Percentiles rank a stretch among this genome's conserved stretches.
Conservation (phyloP, 140 eudicot genomes). For the Ambrosia hybrid region DNA sequence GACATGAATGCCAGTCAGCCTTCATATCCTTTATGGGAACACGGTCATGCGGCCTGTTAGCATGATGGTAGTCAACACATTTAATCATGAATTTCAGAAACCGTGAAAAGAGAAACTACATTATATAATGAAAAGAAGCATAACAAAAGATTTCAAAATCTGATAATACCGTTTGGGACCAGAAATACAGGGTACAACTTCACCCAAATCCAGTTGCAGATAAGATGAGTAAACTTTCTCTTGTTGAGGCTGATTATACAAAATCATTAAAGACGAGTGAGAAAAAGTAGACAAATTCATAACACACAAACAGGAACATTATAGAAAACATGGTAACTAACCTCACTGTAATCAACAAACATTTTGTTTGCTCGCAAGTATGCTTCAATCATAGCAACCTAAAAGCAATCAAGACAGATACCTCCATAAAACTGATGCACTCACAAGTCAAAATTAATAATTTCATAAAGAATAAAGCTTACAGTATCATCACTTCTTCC, state of each 20-base stretch:
- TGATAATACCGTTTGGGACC: slow-evolving; percentile 88
- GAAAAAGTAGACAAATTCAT: background rate
- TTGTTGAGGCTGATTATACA: slow-evolving; percentile 69
- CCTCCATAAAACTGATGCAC: background rate
- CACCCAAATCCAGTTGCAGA: slow-evolving; percentile 72
- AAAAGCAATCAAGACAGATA: slow-evolving; percentile 8
- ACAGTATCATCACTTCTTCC: slow-evolving; percentile 98
- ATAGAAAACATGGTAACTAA: slow-evolving; percentile 20
- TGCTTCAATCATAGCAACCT: slow-evolving; percentile 96
- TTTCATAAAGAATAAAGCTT: slow-evolving; percentile 21
- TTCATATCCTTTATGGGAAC: slow-evolving; percentile 95
- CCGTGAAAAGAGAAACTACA: background rate
- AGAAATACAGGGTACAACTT: slow-evolving; percentile 92
- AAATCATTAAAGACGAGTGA: slow-evolving; percentile 6
- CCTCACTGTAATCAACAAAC: slow-evolving; percentile 98
- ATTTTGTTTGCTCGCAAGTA: slow-evolving; percentile 98
- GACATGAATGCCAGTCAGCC: slow-evolving; percentile 94
- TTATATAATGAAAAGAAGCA: background rate
- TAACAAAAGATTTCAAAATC: background rate
- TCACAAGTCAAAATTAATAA: background rate
- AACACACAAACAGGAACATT: slow-evolving; percentile 3
- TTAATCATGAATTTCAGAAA: slow-evolving; percentile 1
- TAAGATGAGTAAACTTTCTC: slow-evolving; percentile 80
- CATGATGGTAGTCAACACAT: slow-evolving; percentile 6
- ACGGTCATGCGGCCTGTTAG: slow-evolving; percentile 91